Evolutionary conservation across 1,139 yeast species (phyloP).

Genomic region (Zhuliangozyma blackwelliae): DNA sequence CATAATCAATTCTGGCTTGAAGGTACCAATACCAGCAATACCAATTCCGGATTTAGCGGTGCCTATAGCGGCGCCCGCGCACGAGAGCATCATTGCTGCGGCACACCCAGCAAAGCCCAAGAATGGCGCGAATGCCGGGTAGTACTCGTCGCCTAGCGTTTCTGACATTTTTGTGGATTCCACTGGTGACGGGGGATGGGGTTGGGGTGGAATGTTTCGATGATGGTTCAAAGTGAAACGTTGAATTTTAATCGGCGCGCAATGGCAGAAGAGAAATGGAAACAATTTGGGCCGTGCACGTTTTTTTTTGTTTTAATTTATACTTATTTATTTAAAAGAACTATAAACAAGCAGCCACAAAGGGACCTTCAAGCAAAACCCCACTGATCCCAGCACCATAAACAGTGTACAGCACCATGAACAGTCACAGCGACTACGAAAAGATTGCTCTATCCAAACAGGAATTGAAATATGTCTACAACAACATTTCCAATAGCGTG

Average conservation of each 20-base stretch:
- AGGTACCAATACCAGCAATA: constrained; percentile 85
- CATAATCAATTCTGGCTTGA: constrained; percentile 80
- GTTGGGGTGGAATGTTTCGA: no score
- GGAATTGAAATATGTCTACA: constrained; percentile 48
- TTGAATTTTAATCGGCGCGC: no score
- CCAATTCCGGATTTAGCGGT: constrained; percentile 99
- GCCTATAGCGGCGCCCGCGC: constrained; percentile 97
- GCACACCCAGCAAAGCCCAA: constrained; percentile 96
- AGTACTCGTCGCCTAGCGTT: constrained; percentile 46
- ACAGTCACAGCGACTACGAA: constrained; percentile 22
- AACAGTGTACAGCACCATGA: constrained; percentile 16
- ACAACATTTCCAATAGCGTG: constrained; percentile 35
- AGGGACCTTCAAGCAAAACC: no score
- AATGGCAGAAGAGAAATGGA: no score
- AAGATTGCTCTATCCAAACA: constrained; percentile 46
- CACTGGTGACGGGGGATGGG: no score
- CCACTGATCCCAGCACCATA: constrained; percentile 8
- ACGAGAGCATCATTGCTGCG: constrained; percentile 82
- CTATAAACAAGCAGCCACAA: no score
- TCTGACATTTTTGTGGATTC: constrained; percentile 21
- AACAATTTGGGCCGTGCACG: no score
- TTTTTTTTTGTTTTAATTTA: no score
- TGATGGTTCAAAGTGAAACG: no score
- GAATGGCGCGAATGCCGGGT: constrained; percentile 90
- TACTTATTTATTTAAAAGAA: no score